Base-by-base conservation (phyloP, 371 early-diverging fungal species). In the Mucor velutinosus region DNA sequence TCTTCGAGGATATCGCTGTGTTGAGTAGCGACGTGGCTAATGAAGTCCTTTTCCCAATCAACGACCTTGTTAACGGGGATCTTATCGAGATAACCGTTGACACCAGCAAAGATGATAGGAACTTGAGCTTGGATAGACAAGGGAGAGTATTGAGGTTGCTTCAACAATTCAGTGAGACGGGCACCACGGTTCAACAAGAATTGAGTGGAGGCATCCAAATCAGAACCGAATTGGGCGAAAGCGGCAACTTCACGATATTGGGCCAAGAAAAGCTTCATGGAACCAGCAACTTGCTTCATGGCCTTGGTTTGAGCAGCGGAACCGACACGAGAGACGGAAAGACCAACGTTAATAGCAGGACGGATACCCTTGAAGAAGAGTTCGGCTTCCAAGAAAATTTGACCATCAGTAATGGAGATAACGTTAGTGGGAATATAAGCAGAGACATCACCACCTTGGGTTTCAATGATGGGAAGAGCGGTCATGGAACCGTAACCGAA, bases 211-310 rank as follows among this genome's bases (percentile, higher is more conserved):
- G 97, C 96, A 86, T 97, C 97, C 71, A 97, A 87, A 85, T 97
- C 97, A 73, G 95, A 95, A 83, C 97, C 97, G 86, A 97, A 97
- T 88, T 97, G 97, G 78, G 97, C 96, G 79, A 97, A 97, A 67
- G 97, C 97, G 71, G 97, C 97, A 67, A 97, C 95, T 89, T 96
- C 97, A 93, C 97, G 96, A 91, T 95, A 95, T 87, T 97, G 97
- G 74, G 97, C 97, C 76, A 97, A 88, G 93, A 93, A 97, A 75
- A 97, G 93, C 90, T 97, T 97, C 76, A 97, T 89, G 78, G 97
- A 96, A 79, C 97, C 97, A 73, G 97, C 97, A 73, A 97, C 97
- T 87, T 97, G 96, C 88, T 95, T 95, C 97, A 97, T 97, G 73
- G 97, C 97, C 90, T 96, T 95, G 85, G 95, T 94, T 88, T 97